phyloP scores from a whole-genome alignment of 129 eudicot genomes.

The Saposhnikovia divaricata region DNA sequence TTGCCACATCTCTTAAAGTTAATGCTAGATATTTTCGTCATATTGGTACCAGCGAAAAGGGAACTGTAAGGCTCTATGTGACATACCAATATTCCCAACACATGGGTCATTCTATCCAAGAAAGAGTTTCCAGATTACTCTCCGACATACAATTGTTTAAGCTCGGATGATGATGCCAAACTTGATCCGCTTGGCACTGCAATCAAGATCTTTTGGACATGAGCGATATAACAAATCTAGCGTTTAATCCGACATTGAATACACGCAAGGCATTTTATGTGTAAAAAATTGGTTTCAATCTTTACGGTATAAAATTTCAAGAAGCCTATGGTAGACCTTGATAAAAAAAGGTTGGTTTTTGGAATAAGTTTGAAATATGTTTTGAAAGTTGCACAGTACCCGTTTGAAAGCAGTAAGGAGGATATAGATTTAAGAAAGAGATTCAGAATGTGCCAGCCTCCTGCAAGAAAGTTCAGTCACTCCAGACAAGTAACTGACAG shows the following conservation, averaged over 20 bases:
- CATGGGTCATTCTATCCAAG: slow-evolving; percentile 39
- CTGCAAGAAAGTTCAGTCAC: no score
- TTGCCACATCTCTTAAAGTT: slow-evolving; percentile 44
- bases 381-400: no score
- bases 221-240: slow-evolving; percentile 8
- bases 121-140: slow-evolving; percentile 24
- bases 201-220: slow-evolving; percentile 39
- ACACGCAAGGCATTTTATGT: slow-evolving; percentile 47
- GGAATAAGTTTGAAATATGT: no score
- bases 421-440: no score
- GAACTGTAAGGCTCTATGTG: slow-evolving; percentile 31
- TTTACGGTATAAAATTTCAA: no score
- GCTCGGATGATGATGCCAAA: slow-evolving; percentile 53
- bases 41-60: slow-evolving; percentile 50
- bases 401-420: no score
- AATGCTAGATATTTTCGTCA: slow-evolving; percentile 46
- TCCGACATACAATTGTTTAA: slow-evolving; percentile 53
- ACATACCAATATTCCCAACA: slow-evolving; percentile 25
- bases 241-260: slow-evolving; percentile 41
- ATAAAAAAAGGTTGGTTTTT: no score
- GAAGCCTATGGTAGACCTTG: no score
- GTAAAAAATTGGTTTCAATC: no score
- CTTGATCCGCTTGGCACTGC: slow-evolving; percentile 58
- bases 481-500: no score
- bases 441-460: no score